Evolutionary conservation across 768 basidiomycete genomes (phyloP).

Genomic region (Tylopilus intermedius): DNA sequence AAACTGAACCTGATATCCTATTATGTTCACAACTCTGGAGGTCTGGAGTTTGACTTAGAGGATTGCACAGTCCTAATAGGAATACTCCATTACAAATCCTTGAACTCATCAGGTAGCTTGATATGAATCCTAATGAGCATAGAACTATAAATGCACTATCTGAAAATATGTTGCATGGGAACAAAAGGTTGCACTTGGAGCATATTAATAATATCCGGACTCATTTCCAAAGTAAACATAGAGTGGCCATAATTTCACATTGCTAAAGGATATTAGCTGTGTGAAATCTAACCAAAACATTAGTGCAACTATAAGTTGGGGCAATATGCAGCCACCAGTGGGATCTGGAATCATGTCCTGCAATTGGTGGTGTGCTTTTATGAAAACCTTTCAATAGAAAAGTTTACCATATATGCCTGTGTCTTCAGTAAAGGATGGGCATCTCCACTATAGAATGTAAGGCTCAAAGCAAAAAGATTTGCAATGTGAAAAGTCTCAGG

Average conservation of each 20-base stretch:
- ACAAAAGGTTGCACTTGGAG: not conserved
- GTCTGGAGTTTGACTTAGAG: no score
- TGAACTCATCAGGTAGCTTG: not conserved
- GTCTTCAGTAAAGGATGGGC: no score
- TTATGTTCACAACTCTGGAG: no score
- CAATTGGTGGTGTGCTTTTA: no score
- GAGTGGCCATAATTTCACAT: not conserved
- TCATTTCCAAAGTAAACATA: not conserved
- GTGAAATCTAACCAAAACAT: not conserved
- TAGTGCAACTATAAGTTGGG: not conserved
- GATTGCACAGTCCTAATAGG: no score
- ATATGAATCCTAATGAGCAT: no score
- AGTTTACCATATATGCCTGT: no score
- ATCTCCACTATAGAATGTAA: no score
- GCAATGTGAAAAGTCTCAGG: no score
- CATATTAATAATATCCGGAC: not conserved
- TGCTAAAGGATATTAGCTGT: not conserved
- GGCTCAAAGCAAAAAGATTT: no score
- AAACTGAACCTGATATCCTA: no score
- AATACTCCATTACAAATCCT: not conserved
- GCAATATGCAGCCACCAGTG: not conserved
- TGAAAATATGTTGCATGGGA: not conserved
- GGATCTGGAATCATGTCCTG: not conserved
- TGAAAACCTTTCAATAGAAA: no score
- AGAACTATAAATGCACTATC: not conserved